Evolutionary conservation across 2,329 filamentous ascomycete genomes (phyloP).

Genomic region (Diaporthe australafricana): DNA sequence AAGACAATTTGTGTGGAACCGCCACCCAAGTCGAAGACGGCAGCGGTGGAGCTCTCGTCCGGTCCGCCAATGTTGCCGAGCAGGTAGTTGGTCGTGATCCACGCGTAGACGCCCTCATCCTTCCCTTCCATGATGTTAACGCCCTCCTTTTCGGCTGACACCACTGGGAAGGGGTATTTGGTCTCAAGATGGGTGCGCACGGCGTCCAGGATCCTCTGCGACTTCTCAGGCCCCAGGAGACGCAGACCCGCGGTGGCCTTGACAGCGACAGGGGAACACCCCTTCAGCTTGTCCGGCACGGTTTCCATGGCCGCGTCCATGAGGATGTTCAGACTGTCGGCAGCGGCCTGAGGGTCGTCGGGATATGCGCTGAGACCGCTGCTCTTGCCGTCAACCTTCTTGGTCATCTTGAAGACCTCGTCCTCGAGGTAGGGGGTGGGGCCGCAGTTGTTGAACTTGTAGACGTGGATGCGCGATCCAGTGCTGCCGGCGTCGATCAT

Average conservation of each 20-base stretch:
- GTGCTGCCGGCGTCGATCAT: conserved; percentile 99
- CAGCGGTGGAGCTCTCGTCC: conserved; percentile 90
- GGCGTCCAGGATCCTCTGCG: conserved; percentile 84
- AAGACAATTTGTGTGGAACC: conserved; percentile 99
- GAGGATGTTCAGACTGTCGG: conserved; percentile 87
- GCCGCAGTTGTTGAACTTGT: conserved; percentile 99
- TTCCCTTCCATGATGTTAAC: conserved; percentile 98
- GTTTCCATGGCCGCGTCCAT: conserved; percentile 86
- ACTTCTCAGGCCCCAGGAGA: conserved; percentile 84
- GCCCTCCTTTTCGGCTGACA: conserved; percentile 85
- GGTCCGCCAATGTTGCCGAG: conserved; percentile 96
- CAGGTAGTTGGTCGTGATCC: conserved; percentile 99
- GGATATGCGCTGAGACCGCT: conserved; percentile 86
- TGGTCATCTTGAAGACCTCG: conserved; percentile 94
- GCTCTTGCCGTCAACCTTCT: conserved; percentile 77
- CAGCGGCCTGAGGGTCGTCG: conserved; percentile 86
- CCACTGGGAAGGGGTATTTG: conserved; percentile 93
- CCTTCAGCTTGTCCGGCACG: conserved; percentile 89
- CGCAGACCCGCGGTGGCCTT: conserved; percentile 96
- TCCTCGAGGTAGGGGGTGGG: conserved; percentile 92
- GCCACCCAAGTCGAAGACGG: conserved; percentile 94
- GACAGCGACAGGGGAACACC: conserved; percentile 95
- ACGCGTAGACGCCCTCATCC: conserved; percentile 97
- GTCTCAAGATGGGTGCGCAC: conserved; percentile 88
- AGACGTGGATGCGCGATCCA: conserved; percentile 97